A percentile compares a stretch with the other conserved stretches of the same genome.
These are phyloP conservation scores for Bipolaris sorokiniana DNA, from an alignment of 2,329 filamentous ascomycete species.

Conservation along the genomic window DNA sequence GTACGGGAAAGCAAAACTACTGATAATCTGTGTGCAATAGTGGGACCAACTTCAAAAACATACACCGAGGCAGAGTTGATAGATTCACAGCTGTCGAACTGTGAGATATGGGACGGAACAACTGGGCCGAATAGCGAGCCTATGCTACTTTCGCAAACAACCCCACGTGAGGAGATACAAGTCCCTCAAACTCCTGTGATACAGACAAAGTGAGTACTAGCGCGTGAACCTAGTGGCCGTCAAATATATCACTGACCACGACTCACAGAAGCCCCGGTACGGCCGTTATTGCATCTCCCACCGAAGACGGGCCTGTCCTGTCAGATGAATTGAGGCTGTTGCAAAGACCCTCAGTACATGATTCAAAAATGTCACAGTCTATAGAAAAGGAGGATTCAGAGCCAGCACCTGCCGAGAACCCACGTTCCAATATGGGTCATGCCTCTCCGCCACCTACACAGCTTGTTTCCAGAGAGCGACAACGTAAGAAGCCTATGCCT, in stretches of 20 bases:
- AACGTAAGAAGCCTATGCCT: not conserved
- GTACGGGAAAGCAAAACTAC: not conserved
- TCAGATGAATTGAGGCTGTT: conserved; percentile 29
- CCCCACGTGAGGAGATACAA: conserved; percentile 1
- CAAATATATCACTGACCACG: conserved; percentile 5
- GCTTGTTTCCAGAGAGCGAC: conserved; percentile 1
- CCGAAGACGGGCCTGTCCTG: conserved; percentile 7
- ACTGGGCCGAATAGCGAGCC: conserved; percentile 20
- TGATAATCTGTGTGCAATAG: not conserved
- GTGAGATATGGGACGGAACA: not conserved
- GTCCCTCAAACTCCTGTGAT: conserved; percentile 6
- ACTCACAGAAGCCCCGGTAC: not conserved
- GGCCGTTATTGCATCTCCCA: conserved; percentile 5
- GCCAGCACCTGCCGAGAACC: not conserved
- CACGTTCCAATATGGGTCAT: not conserved
- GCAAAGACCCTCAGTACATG: conserved; percentile 27
- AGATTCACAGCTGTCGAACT: not conserved
- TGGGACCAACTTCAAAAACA: not conserved
- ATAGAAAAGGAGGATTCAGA: not conserved
- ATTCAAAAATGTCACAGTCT: conserved; percentile 18
- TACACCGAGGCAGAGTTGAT: not conserved
- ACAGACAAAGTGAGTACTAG: conserved; percentile 5
- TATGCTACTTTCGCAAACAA: not conserved
- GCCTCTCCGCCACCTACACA: conserved; percentile 5
- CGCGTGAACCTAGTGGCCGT: not conserved